Evolutionary conservation across 1,284 basidiomycete species (phyloP), one percentile per base, ranked within the genome.

Genomic region (Pascua guehoae): DNA sequence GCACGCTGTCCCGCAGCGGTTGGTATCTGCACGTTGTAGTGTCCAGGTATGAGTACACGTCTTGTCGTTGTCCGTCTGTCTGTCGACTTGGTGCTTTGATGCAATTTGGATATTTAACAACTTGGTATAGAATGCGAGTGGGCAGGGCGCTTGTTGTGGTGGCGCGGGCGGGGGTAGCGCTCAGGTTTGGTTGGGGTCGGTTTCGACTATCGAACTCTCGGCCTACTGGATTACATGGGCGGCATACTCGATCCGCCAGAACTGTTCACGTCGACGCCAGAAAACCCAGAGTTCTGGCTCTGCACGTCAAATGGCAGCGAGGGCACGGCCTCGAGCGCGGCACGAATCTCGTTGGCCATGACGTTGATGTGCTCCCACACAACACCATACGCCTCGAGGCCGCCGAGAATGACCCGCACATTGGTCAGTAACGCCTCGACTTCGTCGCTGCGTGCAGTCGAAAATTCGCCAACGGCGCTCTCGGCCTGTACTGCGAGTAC

Each of bases 351-450:
- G 72, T 73, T 63, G 24, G 75, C 76, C 74, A 78, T 78, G 46
- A 68, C 66, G 47, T 73, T 72, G 57, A 79, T 77, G 16, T 75
- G 76, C 40, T 71, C 75, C 77, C 77, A 79, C 74, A 78, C 76
- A 46, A 63, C 58, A 14, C 75, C 77, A 56, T 78, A 79, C 37
- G 74, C 72, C 54, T 76, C 72, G 8, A 79, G 62, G 18, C 76
- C 77, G n/a, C 73, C 76, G 24, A 75, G 57, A 43, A 79, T 72
- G 54, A 78, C 69, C 57, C 72, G 73, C 53, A 77, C 76, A 54
- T 79, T 78, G 2, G 74, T 77, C 60, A 74, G 68, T 12, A 79
- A 61, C 5, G 69, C 67, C 17, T 77, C 70, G 14, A 78, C 63
- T 63, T 78, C 74, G 38, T 73, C 72, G 1, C 61, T 54, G 15